Evolutionary conservation across 73 alveolate genomes (phyloP).

Genomic region (Tetrahymena malaccensis): DNA sequence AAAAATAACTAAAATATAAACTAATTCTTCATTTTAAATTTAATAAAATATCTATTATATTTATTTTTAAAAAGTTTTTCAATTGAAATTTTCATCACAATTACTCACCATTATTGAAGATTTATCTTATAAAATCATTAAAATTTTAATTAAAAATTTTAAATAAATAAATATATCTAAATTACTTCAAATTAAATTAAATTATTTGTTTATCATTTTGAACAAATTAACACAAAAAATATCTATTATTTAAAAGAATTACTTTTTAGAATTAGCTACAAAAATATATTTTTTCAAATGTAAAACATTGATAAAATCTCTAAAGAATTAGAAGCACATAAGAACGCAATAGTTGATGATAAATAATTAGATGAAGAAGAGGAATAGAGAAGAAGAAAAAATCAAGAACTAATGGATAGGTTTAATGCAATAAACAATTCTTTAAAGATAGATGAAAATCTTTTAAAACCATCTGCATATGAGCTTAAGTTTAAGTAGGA

Average conservation of each 20-base stretch:
- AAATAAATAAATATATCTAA: no score
- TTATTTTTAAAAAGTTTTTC: no score
- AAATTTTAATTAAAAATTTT: no score
- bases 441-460: not conserved
- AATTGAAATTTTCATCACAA: no score
- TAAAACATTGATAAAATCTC: not conserved
- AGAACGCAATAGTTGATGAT: not conserved
- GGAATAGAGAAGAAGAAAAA: not conserved
- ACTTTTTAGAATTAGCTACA: not conserved
- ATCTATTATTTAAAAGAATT: not conserved
- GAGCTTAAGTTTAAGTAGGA: not conserved
- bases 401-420: not conserved
- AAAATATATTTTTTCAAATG: not conserved
- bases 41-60: no score
- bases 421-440: not conserved
- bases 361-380: not conserved
- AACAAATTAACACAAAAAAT: no score
- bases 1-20: no score
- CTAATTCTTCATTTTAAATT: no score
- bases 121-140: no score
- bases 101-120: no score
- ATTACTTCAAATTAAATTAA: no score
- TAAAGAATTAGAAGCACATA: not conserved
- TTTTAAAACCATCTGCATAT: not conserved
- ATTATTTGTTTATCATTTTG: no score